Evolutionary conservation across 148 eudicot species (phyloP).

Genomic region (Vaccinium darrowii): DNA sequence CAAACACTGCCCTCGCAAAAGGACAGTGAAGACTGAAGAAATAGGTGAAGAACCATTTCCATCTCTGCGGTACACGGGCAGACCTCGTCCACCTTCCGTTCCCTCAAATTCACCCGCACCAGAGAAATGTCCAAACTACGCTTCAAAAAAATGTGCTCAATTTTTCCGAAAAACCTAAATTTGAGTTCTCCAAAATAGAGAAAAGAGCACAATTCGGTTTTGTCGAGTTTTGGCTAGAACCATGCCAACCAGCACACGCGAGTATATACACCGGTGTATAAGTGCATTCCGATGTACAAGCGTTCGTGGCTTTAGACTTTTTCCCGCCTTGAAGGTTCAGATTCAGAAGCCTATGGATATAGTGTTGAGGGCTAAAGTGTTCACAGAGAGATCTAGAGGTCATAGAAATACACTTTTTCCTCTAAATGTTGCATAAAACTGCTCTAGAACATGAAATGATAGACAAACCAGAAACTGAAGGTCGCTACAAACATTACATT

Average conservation of each 20-base stretch:
- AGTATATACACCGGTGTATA: not conserved
- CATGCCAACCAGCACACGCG: not conserved
- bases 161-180: not conserved
- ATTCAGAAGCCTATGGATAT: not conserved
- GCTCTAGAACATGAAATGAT: not conserved
- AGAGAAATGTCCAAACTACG: too few relatives aligned
- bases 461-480: not conserved
- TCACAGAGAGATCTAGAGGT: not conserved
- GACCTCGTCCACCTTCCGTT: too few relatives aligned
- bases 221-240: not conserved
- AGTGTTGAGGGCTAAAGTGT: not conserved
- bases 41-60: too few relatives aligned
- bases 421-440: not conserved
- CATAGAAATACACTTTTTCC: not conserved
- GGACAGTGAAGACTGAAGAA: too few relatives aligned
- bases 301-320: not conserved
- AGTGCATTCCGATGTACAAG: not conserved
- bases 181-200: not conserved
- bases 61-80: too few relatives aligned
- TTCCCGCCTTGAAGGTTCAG: not conserved
- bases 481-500: slow-evolving; percentile 7
- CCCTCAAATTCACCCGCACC: too few relatives aligned
- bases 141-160: too few relatives aligned
- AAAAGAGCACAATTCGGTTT: not conserved
- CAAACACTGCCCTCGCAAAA: too few relatives aligned